A percentile compares a stretch with the other conserved stretches of the same genome.
phyloP scores from a whole-genome alignment of 176 grass and related monocot genomes.

The Avena atlantica region DNA sequence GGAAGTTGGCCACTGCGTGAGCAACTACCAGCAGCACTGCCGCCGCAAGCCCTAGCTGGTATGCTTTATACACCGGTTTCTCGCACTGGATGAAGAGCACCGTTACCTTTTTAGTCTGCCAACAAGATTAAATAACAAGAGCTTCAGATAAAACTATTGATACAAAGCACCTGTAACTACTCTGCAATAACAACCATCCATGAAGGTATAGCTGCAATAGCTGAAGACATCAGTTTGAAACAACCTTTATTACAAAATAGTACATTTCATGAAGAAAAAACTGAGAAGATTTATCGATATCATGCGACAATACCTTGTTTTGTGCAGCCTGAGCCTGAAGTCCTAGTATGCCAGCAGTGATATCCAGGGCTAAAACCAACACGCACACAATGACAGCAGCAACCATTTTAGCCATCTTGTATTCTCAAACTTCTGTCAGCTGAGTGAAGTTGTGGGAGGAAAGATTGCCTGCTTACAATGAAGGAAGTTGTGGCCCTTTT shows the following conservation, averaged over 20 bases:
- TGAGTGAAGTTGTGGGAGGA: conserved; percentile 38
- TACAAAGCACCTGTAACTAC: conserved; percentile 1
- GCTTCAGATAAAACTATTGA: conserved; percentile 4
- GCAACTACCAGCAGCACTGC: conserved; percentile 72
- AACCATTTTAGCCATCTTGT: conserved; percentile 50
- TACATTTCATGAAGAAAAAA: conserved; percentile 1
- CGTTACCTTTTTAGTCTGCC: conserved; percentile 64
- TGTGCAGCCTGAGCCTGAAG: conserved; percentile 83
- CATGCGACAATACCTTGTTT: conserved; percentile 68
- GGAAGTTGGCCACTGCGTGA: conserved; percentile 72
- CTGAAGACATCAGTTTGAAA: not conserved
- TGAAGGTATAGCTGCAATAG: not conserved
- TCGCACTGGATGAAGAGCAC: conserved; percentile 90
- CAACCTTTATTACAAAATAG: not conserved
- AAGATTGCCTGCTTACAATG: conserved; percentile 45
- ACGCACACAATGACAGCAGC: conserved; percentile 69
- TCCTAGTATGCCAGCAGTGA: conserved; percentile 89
- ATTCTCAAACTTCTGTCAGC: conserved; percentile 38
- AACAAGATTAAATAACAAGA: conserved; percentile 14
- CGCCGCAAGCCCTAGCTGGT: conserved; percentile 81
- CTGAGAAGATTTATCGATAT: not conserved
- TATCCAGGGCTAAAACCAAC: conserved; percentile 76
- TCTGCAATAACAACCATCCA: not conserved
- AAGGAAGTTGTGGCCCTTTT: conserved; percentile 41
- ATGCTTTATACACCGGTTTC: conserved; percentile 73